Conservation (phyloP, 2,329 filamentous ascomycete species). For the Aureobasidium zeae region DNA sequence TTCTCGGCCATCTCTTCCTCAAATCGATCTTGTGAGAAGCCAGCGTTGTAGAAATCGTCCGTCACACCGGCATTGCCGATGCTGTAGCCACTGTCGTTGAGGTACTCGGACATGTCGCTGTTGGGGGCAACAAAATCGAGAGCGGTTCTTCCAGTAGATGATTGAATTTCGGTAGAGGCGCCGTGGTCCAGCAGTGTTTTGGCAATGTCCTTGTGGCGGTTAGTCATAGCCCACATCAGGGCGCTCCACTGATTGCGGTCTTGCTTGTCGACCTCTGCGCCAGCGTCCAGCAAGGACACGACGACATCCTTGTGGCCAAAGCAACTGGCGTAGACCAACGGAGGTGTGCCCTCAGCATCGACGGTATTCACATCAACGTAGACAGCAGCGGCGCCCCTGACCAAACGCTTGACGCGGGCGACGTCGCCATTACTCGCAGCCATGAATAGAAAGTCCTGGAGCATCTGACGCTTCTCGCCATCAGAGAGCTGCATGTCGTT, state of each 20-base stretch:
- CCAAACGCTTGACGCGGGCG: constrained; percentile 64
- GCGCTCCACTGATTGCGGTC: constrained; percentile 96
- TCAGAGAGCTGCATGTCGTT: constrained; percentile 63
- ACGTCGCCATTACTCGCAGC: constrained; percentile 94
- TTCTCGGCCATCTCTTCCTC: constrained; percentile 97
- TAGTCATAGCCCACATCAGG: constrained; percentile 99
- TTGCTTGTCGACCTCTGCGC: constrained; percentile 82
- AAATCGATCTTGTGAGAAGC: constrained; percentile 85
- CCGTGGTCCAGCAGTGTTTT: constrained; percentile 87
- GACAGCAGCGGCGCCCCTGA: constrained; percentile 62
- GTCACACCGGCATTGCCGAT: constrained; percentile 67
- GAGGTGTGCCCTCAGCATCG: constrained; percentile 92
- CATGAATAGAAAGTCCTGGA: constrained; percentile 88
- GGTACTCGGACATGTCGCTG: constrained; percentile 91
- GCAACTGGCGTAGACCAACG: constrained; percentile 93
- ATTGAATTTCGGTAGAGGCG: constrained; percentile 92
- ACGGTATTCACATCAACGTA: constrained; percentile 78
- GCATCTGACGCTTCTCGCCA: constrained; percentile 66
- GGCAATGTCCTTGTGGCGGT: constrained; percentile 89
- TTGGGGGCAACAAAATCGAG: constrained; percentile 93
- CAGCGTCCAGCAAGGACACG: constrained; percentile 69
- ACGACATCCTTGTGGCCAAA: constrained; percentile 94
- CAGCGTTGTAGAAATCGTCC: constrained; percentile 90
- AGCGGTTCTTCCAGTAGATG: constrained; percentile 83
- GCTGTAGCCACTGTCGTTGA: constrained; percentile 87